phyloP scores from a whole-genome alignment of 345 rosid genomes.

The Brassica cretica region DNA sequence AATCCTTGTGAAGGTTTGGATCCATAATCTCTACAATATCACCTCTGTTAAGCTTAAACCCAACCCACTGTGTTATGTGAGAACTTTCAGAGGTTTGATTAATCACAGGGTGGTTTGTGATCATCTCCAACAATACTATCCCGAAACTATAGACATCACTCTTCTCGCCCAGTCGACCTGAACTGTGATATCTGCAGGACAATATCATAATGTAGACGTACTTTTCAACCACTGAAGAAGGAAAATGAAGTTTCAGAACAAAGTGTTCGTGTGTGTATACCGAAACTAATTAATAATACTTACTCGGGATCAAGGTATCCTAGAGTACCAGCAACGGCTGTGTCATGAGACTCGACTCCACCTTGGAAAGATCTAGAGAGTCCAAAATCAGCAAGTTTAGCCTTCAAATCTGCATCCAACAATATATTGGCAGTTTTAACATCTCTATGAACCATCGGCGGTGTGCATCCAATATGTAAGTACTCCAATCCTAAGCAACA shows the following conservation, averaged over 20 bases:
- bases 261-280: not conserved
- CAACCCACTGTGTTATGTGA: not conserved
- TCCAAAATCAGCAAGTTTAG: not conserved
- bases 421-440: not conserved
- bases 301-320: not conserved
- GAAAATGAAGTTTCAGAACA: not conserved
- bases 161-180: not conserved
- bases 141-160: not conserved
- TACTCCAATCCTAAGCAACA: not conserved
- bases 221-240: not conserved
- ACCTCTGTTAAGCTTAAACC: not conserved
- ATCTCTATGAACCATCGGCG: not conserved
- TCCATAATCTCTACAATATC: not conserved
- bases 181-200: not conserved
- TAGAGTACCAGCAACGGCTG: not conserved
- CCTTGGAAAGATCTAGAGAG: not conserved
- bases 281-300: not conserved
- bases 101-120: not conserved
- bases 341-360: not conserved
- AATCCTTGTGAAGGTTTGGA: not conserved
- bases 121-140: not conserved
- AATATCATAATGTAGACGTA: not conserved
- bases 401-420: not conserved
- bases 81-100: not conserved
- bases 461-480: not conserved